phyloP scores from a whole-genome alignment of 2,329 filamentous ascomycete genomes.

The Verticillium tricorpus region DNA sequence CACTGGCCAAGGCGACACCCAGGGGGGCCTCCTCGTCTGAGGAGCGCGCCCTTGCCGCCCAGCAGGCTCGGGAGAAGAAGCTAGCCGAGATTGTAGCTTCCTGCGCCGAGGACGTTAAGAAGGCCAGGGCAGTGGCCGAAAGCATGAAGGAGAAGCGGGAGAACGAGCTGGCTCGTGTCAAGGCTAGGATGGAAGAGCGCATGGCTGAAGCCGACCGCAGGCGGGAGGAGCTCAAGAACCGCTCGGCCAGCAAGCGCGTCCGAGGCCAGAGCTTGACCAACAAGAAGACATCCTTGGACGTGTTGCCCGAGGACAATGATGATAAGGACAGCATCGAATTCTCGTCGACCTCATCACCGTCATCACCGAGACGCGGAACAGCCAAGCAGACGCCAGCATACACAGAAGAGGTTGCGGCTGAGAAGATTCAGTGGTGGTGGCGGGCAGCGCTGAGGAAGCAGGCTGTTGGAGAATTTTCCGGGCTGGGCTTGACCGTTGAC shows the following conservation, averaged over 20 bases:
- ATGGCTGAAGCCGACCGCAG: constrained; percentile 72
- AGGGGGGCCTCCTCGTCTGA: constrained; percentile 63
- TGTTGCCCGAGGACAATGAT: constrained; percentile 11
- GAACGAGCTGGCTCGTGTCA: constrained; percentile 65
- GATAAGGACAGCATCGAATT: constrained; percentile 44
- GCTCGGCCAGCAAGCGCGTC: constrained; percentile 46
- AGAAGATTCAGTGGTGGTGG: constrained; percentile 68
- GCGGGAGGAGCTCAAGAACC: constrained; percentile 58
- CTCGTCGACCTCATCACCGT: constrained; percentile 27
- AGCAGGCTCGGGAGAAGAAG: constrained; percentile 74
- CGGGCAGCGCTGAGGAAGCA: constrained; percentile 52
- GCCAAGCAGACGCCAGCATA: constrained; percentile 42
- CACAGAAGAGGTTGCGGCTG: constrained; percentile 57
- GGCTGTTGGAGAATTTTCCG: constrained; percentile 60
- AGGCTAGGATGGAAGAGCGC: constrained; percentile 73
- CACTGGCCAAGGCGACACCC: constrained; percentile 65
- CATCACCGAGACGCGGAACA: constrained; percentile 30
- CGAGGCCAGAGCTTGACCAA: constrained; percentile 44
- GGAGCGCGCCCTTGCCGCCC: constrained; percentile 71
- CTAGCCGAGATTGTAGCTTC: constrained; percentile 75
- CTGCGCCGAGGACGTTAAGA: constrained; percentile 78
- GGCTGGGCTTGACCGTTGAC: constrained; percentile 65
- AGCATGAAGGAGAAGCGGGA: constrained; percentile 77
- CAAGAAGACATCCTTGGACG: constrained; percentile 1
- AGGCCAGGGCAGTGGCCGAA: constrained; percentile 78